Evolutionary conservation across 768 basidiomycete genomes (phyloP).

Genomic region (Termitomyces sp.): DNA sequence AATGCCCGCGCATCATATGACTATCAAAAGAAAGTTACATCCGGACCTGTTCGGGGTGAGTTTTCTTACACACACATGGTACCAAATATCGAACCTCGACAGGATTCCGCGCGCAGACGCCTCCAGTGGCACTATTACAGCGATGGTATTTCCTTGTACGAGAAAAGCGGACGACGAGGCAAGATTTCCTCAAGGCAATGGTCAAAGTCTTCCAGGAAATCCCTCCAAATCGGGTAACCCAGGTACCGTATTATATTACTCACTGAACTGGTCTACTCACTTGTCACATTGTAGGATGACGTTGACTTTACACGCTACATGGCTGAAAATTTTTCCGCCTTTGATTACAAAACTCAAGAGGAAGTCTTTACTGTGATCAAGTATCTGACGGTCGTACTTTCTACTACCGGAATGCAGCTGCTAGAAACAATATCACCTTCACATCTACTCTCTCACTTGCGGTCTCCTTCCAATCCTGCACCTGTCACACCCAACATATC

Average conservation of each 20-base stretch:
- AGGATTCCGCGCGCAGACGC: conserved; percentile 65
- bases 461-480: conserved; percentile 22
- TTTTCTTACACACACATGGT: not conserved
- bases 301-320: conserved; percentile 87
- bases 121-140: conserved; percentile 71
- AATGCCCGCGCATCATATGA: conserved; percentile 80
- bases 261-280: not conserved
- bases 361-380: conserved; percentile 86
- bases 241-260: conserved; percentile 29
- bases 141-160: conserved; percentile 89
- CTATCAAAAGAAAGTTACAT: conserved; percentile 63
- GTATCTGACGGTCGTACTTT: conserved; percentile 67
- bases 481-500: conserved; percentile 7
- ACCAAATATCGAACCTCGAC: not conserved
- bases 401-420: conserved; percentile 77
- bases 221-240: conserved; percentile 46
- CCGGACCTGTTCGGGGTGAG: conserved; percentile 50
- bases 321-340: conserved; percentile 87
- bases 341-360: conserved; percentile 95
- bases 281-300: conserved; percentile 49
- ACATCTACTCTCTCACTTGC: conserved; percentile 60
- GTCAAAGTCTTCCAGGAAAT: conserved; percentile 80
- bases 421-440: conserved; percentile 69
- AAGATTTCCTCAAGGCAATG: conserved; percentile 83
- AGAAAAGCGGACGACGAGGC: conserved; percentile 81